phyloP scores from a whole-genome alignment of 129 eudicot genomes.

The Cynara cardunculus region DNA sequence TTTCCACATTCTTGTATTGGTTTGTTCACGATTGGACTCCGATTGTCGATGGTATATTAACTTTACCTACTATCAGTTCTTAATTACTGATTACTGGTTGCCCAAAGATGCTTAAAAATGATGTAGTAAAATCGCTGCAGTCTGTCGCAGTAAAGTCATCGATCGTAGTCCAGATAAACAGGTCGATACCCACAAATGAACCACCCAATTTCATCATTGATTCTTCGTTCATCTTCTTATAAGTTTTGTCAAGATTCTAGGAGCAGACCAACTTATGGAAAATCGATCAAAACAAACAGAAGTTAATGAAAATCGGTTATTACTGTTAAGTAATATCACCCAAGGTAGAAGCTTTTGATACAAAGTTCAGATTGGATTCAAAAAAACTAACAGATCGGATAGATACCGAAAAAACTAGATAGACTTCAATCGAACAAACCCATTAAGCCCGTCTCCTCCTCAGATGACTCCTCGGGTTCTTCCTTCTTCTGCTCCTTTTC shows the following conservation, averaged over 20 bases:
- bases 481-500: conserved; percentile 50
- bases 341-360: neutral
- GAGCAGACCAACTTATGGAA: neutral
- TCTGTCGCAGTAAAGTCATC: too few species aligned
- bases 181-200: too few species aligned
- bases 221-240: neutral
- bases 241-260: neutral
- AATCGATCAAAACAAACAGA: neutral
- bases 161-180: too few species aligned
- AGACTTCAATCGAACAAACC: conserved; percentile 43
- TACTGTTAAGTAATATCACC: neutral
- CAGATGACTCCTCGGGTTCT: conserved; percentile 49
- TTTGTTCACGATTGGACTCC: too few species aligned
- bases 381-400: conserved; percentile 20
- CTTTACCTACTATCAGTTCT: too few species aligned
- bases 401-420: neutral
- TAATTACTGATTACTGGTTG: too few species aligned
- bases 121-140: too few species aligned
- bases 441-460: conserved; percentile 34
- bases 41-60: too few species aligned
- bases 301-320: neutral
- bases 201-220: neutral
- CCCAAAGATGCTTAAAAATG: too few species aligned
- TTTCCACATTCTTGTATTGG: too few species aligned
- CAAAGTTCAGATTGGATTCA: neutral